Percentiles rank a stretch among this genome's conserved stretches.
Conservation (phyloP, 345 rosid species). For the Raphanus sativus region DNA sequence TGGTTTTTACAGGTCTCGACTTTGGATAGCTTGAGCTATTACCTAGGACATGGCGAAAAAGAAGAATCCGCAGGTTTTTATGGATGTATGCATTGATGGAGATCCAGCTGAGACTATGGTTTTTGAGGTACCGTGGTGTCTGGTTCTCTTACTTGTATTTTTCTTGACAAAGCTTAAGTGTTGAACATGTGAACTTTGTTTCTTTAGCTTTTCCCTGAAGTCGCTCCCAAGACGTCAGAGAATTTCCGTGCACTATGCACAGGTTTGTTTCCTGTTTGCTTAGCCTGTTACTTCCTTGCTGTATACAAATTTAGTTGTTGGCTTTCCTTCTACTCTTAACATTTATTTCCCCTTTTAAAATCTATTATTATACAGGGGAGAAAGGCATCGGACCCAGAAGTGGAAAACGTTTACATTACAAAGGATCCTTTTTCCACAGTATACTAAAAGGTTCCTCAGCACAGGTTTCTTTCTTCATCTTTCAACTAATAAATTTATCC, state of each 20-base stretch:
- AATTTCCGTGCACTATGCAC: slow-evolving; percentile 95
- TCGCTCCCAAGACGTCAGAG: slow-evolving; percentile 85
- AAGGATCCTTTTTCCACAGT: slow-evolving; percentile 92
- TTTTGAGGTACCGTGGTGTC: slow-evolving; percentile 68
- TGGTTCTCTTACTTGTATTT: background rate
- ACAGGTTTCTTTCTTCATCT: slow-evolving; percentile 70
- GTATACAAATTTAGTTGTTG: background rate
- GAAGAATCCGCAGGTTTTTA: slow-evolving; percentile 72
- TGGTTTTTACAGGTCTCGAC: slow-evolving; percentile 19
- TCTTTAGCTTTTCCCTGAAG: slow-evolving; percentile 76
- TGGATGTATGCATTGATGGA: slow-evolving; percentile 92
- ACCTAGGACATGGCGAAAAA: slow-evolving; percentile 72
- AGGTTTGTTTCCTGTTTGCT: slow-evolving; percentile 43
- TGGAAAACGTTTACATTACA: slow-evolving; percentile 87
- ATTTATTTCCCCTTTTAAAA: slow-evolving; percentile 9
- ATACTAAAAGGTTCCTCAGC: slow-evolving; percentile 84
- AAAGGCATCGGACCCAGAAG: slow-evolving; percentile 80
- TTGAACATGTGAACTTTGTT: slow-evolving; percentile 13
- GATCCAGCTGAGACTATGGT: slow-evolving; percentile 91
- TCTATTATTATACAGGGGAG: slow-evolving; percentile 66
- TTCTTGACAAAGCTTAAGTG: slow-evolving; percentile 8
- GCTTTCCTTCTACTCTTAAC: no score
- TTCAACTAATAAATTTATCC: slow-evolving; percentile 9
- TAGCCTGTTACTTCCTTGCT: slow-evolving; percentile 11
- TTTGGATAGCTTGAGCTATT: slow-evolving; percentile 36